These are phyloP conservation scores for Yarrowia hollandica DNA, from an alignment of 805 yeast genomes.

Conservation along the genomic window DNA sequence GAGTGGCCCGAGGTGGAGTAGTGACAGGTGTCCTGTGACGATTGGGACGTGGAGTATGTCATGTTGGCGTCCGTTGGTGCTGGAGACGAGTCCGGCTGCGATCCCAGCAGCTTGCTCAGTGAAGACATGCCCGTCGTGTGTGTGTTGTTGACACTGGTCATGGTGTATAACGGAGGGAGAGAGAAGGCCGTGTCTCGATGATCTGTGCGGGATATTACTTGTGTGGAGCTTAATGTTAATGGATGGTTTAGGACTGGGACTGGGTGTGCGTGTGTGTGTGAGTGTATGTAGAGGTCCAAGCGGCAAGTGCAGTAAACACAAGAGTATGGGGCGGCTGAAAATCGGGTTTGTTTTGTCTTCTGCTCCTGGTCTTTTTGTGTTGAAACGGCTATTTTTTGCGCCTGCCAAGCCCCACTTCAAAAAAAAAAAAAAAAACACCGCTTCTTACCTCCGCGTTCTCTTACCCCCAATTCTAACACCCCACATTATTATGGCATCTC, in stretches of 20 bases:
- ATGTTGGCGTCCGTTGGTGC: neutral
- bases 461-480: neutral
- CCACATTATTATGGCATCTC: slow-evolving; percentile 1
- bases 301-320: too few relatives aligned
- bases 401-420: neutral
- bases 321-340: too few relatives aligned
- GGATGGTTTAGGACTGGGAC: too few relatives aligned
- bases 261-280: too few relatives aligned
- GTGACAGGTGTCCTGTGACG: slow-evolving; percentile 26
- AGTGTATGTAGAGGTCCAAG: too few relatives aligned
- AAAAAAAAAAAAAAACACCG: too few relatives aligned
- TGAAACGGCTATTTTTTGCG: neutral
- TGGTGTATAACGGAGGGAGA: slow-evolving; percentile 4
- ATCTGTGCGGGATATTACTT: slow-evolving; percentile 14
- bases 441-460: too few relatives aligned
- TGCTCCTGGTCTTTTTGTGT: too few relatives aligned
- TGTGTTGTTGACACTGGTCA: slow-evolving; percentile 23
- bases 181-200: slow-evolving; percentile 16
- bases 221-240: slow-evolving; percentile 22
- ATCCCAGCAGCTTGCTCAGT: slow-evolving; percentile 32
- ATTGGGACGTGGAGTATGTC: neutral
- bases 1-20: slow-evolving; percentile 30
- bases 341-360: too few relatives aligned
- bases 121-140: slow-evolving; percentile 33
- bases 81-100: slow-evolving; percentile 5